Percentiles rank a stretch among this genome's conserved stretches.
Evolutionary conservation across 768 basidiomycete genomes (phyloP).

Genomic region (Suillus plorans): DNA sequence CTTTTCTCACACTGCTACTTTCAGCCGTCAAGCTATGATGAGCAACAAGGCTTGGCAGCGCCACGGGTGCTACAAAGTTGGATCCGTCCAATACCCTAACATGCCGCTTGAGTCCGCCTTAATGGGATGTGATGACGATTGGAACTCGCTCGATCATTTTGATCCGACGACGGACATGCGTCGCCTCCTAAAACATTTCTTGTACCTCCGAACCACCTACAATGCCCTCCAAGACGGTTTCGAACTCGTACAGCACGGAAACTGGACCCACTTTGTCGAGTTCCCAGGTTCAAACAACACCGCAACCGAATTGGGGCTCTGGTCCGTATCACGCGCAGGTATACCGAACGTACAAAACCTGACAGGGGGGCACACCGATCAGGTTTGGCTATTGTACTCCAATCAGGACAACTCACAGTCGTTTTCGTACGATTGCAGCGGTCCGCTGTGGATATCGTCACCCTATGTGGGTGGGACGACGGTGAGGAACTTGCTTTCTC

Average conservation of each 20-base stretch:
- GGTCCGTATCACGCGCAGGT: constrained; percentile 73
- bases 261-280: constrained; percentile 78
- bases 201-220: constrained; percentile 67
- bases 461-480: constrained; percentile 63
- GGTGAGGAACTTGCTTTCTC: constrained; percentile 77
- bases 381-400: constrained; percentile 82
- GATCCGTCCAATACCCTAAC: constrained; percentile 92
- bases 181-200: constrained; percentile 71
- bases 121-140: constrained; percentile 84
- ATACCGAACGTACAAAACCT: constrained; percentile 59
- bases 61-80: constrained; percentile 89
- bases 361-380: constrained; percentile 56
- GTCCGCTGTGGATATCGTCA: constrained; percentile 70
- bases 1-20: constrained; percentile 2
- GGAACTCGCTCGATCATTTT: constrained; percentile 94
- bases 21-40: constrained; percentile 90
- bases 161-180: constrained; percentile 83
- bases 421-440: constrained; percentile 61
- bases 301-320: constrained; percentile 83
- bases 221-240: constrained; percentile 84
- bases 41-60: constrained; percentile 84
- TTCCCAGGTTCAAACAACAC: constrained; percentile 86
- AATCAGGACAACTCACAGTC: constrained; percentile 78
- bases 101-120: constrained; percentile 80
- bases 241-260: constrained; percentile 78